A percentile compares a stretch with the other conserved stretches of the same genome.
Evolutionary conservation across 2,329 filamentous ascomycete genomes (phyloP).

Genomic region (Rhinocladiella similis): DNA sequence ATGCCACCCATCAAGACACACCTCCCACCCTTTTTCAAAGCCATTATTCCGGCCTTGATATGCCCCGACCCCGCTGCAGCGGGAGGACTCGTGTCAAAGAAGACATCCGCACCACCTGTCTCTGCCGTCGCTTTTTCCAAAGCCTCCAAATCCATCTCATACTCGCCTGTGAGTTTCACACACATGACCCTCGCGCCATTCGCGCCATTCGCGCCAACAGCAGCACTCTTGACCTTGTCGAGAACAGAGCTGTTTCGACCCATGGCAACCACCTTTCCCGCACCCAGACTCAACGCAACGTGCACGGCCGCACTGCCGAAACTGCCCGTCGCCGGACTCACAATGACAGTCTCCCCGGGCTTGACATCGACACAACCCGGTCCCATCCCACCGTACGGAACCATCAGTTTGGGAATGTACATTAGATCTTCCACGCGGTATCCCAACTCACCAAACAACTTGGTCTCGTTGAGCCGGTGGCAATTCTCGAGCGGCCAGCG

Average conservation of each 20-base stretch:
- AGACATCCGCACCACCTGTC: conserved; percentile 42
- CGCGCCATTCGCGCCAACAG: not conserved
- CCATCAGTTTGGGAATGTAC: conserved; percentile 36
- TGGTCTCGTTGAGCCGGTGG: conserved; percentile 36
- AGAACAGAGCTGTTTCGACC: conserved; percentile 39
- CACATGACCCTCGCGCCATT: conserved; percentile 35
- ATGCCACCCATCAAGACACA: conserved; percentile 29
- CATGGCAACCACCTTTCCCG: conserved; percentile 50
- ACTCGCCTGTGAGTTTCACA: conserved; percentile 44
- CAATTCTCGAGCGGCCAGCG: conserved; percentile 42
- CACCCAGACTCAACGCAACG: conserved; percentile 50
- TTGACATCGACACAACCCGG: conserved; percentile 38
- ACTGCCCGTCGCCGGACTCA: conserved; percentile 50
- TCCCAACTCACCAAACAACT: conserved; percentile 31
- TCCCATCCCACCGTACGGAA: conserved; percentile 46
- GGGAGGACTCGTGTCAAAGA: conserved; percentile 50
- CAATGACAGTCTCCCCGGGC: conserved; percentile 50
- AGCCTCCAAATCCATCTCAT: conserved; percentile 37
- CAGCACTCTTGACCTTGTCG: conserved; percentile 3
- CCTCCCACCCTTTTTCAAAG: conserved; percentile 29
- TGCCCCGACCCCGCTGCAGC: conserved; percentile 40
- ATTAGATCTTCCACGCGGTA: conserved; percentile 44
- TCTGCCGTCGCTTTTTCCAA: conserved; percentile 34
- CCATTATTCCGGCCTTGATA: conserved; percentile 38
- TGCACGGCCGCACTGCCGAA: conserved; percentile 51